These are phyloP conservation scores for Calcarisporium arbuscula DNA, from an alignment of 2,329 filamentous ascomycete genomes.

Conservation along the genomic window DNA sequence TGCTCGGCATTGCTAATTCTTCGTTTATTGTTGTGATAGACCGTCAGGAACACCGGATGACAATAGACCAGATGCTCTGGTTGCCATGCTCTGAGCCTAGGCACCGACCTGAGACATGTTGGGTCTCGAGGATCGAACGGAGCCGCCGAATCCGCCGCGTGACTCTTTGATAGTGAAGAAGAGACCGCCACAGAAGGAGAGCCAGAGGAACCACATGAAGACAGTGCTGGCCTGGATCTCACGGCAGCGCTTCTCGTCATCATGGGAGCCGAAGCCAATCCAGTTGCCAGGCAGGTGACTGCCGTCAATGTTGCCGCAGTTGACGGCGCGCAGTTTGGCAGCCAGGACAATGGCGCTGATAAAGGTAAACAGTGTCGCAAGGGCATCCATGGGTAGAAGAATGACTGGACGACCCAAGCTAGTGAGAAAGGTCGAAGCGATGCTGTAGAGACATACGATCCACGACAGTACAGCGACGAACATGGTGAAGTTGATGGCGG, in stretches of 20 bases:
- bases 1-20: no score
- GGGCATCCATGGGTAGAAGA: constrained; percentile 48
- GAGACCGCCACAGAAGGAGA: constrained; percentile 50
- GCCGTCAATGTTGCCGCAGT: constrained; percentile 52
- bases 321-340: constrained; percentile 60
- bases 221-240: constrained; percentile 68
- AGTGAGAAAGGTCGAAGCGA: constrained; percentile 49
- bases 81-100: no score
- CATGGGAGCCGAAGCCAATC: constrained; percentile 56
- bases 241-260: constrained; percentile 61
- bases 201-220: constrained; percentile 76
- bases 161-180: constrained; percentile 49
- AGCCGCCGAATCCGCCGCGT: constrained; percentile 38
- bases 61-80: neutral
- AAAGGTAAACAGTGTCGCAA: constrained; percentile 62
- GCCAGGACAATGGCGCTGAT: constrained; percentile 65
- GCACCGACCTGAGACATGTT: constrained; percentile 53
- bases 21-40: no score
- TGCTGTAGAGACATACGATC: constrained; percentile 58
- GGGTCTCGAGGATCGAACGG: constrained; percentile 36
- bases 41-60: no score
- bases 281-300: constrained; percentile 34
- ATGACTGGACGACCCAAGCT: constrained; percentile 45
- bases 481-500: constrained; percentile 59
- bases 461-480: constrained; percentile 63